Base-by-base conservation (phyloP, 306 rosid genomes). In the Canavalia gladiata region DNA sequence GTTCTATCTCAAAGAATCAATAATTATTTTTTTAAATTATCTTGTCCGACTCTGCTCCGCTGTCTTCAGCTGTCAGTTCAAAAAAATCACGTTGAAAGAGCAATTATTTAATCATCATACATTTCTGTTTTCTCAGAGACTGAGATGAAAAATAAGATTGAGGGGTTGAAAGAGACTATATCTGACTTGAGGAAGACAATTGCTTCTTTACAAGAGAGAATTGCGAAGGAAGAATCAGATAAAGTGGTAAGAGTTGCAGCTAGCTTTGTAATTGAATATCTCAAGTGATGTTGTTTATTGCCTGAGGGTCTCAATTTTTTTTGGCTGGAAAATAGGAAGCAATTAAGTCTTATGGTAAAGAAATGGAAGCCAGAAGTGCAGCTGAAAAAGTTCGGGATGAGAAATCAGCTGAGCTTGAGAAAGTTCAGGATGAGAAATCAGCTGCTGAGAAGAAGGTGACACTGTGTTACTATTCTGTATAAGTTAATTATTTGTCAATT, bases 351-450 rank as follows among this genome's bases (percentile, higher is more conserved):
- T 89, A 89, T 60, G 68, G 30, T 74, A 88, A 83, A 84, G 98
- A 92, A 81, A 88, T 84, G 78, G 90, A 94, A 85, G 92, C 90
- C 46, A 88, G 95, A 83, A 80, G 18, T 75, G 90, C 75, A 18
- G 89, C 88, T 8, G 95, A 90, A 77, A 92, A 90, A 86, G 74
- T 76, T 77, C 68, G 68, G 46, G 86, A 89, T 74, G 93, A 87
- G 84, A 92, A 94, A 86, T 84, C 88, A 70, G 71, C 74, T 4
- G 91, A 90, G 79, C 95, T 92, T 56, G 94, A 90, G 75, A 92
- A 89, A 85, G 82, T 82, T 68, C 76, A 62, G 68, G 88, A 84
- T 68, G 92, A 88, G 85, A 92, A 92, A 88, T 81, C 80, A 83
- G 87, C 64, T 37, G 88, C 89, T 57, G 98, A 90, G 82, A 74